Percentiles rank a stretch among this genome's conserved stretches.
phyloP scores from a whole-genome alignment of 176 grass and related monocot species.

The Chloris gayana region DNA sequence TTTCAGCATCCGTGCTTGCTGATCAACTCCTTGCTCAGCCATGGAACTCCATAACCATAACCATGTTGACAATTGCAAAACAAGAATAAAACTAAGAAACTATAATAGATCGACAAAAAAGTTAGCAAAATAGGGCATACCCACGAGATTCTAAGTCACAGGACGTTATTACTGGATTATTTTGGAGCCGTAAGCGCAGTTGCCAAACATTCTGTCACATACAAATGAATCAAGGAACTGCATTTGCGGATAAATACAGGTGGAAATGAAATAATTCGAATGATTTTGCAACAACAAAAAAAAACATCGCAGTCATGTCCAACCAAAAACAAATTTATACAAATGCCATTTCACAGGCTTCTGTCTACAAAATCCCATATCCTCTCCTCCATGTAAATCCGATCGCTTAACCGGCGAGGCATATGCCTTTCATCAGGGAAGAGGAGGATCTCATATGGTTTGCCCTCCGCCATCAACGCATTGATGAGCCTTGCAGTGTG shows the following conservation, averaged over 20 bases:
- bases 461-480: conserved; percentile 69
- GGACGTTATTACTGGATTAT: conserved; percentile 9
- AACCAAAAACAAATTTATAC: conserved; percentile 34
- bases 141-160: not conserved
- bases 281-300: not conserved
- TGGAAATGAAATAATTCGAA: conserved; percentile 26
- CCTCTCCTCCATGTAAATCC: conserved; percentile 98
- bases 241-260: conserved; percentile 36
- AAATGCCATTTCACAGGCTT: conserved; percentile 59
- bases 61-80: not conserved
- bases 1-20: no score
- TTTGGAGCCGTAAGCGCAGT: conserved; percentile 4
- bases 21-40: not conserved
- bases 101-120: not conserved
- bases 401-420: conserved; percentile 75
- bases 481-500: conserved; percentile 95
- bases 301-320: conserved; percentile 17
- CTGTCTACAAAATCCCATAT: conserved; percentile 93
- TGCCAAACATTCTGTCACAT: conserved; percentile 22
- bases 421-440: conserved; percentile 94
- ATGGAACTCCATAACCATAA: not conserved
- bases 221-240: conserved; percentile 42
- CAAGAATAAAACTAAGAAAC: not conserved
- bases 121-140: not conserved
- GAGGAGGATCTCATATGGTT: conserved; percentile 86